These are phyloP conservation scores for Venturia pyrina DNA, from an alignment of 2,329 filamentous ascomycete genomes.

Conservation along the genomic window DNA sequence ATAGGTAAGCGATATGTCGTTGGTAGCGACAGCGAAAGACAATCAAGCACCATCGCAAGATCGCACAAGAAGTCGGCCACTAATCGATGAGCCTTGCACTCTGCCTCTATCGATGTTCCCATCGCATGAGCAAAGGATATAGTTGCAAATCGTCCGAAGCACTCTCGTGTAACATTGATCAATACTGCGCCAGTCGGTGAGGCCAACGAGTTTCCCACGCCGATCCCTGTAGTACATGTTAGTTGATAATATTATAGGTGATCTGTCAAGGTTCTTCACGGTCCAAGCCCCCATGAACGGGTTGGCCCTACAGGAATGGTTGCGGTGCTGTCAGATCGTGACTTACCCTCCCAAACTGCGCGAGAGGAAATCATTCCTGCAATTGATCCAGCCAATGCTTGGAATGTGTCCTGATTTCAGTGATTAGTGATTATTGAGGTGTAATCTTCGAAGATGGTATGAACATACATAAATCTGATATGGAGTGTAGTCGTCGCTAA, in stretches of 20 bases:
- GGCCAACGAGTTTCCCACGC: background rate
- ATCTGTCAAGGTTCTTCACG: background rate
- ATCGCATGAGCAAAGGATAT: background rate
- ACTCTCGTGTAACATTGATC: constrained; percentile 1
- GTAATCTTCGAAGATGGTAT: background rate
- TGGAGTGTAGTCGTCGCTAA: background rate
- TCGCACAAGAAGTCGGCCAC: background rate
- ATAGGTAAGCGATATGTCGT: background rate
- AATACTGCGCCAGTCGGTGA: background rate
- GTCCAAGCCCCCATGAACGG: background rate
- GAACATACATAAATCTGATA: background rate
- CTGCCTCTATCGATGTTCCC: constrained; percentile 2
- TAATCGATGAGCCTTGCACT: background rate
- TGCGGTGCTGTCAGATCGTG: background rate
- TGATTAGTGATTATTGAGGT: background rate
- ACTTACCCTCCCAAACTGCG: constrained; percentile 1
- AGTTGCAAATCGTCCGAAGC: background rate
- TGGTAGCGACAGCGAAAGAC: background rate
- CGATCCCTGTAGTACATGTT: background rate
- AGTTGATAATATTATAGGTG: background rate
- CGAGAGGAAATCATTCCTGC: constrained; percentile 4
- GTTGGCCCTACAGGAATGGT: background rate
- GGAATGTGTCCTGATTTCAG: background rate
- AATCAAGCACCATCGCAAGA: background rate
- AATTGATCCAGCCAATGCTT: background rate